Evolutionary conservation across 345 rosid species (phyloP), one percentile per base, ranked within the genome.

Genomic region (Moricandia arvensis): DNA sequence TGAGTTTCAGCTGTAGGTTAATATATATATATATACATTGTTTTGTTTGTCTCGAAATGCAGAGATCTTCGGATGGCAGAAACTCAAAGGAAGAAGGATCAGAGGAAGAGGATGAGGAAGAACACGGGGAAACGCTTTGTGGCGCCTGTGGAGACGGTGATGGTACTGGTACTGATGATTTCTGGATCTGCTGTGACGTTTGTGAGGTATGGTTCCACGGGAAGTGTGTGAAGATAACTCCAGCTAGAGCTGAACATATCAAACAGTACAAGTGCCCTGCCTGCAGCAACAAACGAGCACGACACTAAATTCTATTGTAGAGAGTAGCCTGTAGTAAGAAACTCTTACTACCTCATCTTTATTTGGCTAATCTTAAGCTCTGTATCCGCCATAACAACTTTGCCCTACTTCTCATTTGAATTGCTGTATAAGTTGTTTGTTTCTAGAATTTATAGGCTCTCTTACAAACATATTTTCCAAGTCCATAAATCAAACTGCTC

Each of bases 81-180:
- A 75, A 24, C 64, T 71, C 86, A 7, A 91, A 82, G 30, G 87
- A 84, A 16, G 87, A 84, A n/a, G 92, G 74, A 59, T 43, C 65
- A 18, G 85, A 72, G 26, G 81, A 70, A 1, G 8, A 33, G 53
- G 53, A 47, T 75, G 94, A 80, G 21, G 86, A 87, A 12, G 93
- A 87, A 80, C 89, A 87, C 3, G 87, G 90, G 0, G 89, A 88
- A 8, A 86, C 97, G 31, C 75, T 90, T 51, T 88, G 97, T 17
- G 96, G 97, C 34, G 93, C 92, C 3, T 91, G 97, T 35, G 96
- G 93, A 31, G 91, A 87, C 80, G 82, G 88, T 73, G 88, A 91
- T 66, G 91, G 80, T 3, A 35, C 87, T 12, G 90, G 79, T 3
- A 35, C 88, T 15, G 93, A 90, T 66, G 96, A 88, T 63, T 91